Base-by-base conservation (phyloP, 805 yeast genomes). In the Metschnikowia orientalis region DNA sequence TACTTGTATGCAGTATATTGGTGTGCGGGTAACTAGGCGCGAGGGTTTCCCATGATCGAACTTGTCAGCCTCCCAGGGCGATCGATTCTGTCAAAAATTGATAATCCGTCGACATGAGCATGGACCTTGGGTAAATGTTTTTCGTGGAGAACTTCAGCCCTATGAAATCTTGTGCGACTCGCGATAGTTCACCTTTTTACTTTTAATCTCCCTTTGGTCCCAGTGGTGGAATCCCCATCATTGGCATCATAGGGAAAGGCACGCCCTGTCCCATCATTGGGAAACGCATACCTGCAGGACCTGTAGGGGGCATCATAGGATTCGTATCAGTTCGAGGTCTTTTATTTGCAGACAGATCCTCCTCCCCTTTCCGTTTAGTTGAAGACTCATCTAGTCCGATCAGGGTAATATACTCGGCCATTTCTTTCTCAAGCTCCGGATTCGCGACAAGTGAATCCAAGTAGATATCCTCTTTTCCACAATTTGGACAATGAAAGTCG, bases 401-500 rank as follows among this genome's bases (percentile, higher is more conserved):
- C 44, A 56, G 58, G 35, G 67, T 65, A 5, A 76, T 41, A 38
- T 68, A 84, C 21, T 67, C 65, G 18, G 71, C 59, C 12, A 89
- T 71, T 35, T 74, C 69, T 19, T 59, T 56, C 35, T 73, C 73
- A 52, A 77, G 63, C n/a, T 73, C 84, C 28, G 67, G 65, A 51
- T 86, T 88, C 1, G 69, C 66, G 4, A 67, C 64, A 28, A 90
- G 63, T 11, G 79, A 72, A 57, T 90, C 98, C 30, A 90, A 66
- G 40, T 77, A 77, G 1, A 85, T 69, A 37, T 88, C 96, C 15
- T 74, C 77, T 11, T 69, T 71, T 2, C 72, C 75, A 63, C 98
- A 90, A 43, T 77, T 79, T 4, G 98, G 97, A 60, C 98, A 90
- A 23, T 75, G 77, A 61, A 90, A 90, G 51, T 90, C 97, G 35